Evolutionary conservation across 2,329 filamentous ascomycete species (phyloP).

Genomic region (Apiospora phragmitis): DNA sequence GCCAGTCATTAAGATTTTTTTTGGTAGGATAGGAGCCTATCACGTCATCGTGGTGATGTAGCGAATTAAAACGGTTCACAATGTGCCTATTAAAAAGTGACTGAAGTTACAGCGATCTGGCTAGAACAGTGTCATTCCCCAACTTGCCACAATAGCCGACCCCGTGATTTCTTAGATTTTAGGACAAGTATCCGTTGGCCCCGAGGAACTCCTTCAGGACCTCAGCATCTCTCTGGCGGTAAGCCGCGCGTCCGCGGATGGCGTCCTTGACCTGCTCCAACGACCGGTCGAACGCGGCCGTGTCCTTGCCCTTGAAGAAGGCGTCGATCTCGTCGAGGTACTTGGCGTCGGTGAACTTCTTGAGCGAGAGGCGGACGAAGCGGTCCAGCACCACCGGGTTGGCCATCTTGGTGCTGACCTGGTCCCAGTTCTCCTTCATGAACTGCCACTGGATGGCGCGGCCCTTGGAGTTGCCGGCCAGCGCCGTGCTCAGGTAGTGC

Average conservation of each 20-base stretch:
- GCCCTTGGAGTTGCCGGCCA: constrained; percentile 72
- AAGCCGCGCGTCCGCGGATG: constrained; percentile 79
- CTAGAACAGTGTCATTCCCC: background rate
- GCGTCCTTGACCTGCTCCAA: constrained; percentile 84
- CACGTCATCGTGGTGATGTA: background rate
- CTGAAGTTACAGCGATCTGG: background rate
- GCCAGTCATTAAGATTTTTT: background rate
- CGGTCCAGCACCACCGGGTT: constrained; percentile 91
- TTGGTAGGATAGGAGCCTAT: background rate
- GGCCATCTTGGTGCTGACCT: constrained; percentile 68
- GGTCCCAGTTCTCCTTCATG: constrained; percentile 80
- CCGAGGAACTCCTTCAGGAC: constrained; percentile 77
- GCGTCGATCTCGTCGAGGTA: constrained; percentile 73
- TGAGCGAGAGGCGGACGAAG: constrained; percentile 77
- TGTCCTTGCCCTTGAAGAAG: constrained; percentile 89
- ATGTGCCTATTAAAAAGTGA: background rate
- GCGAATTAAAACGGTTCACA: background rate
- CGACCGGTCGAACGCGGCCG: constrained; percentile 81
- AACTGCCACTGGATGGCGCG: constrained; percentile 82
- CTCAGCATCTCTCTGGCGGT: constrained; percentile 74
- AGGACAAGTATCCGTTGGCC: constrained; percentile 44
- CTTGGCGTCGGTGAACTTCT: constrained; percentile 72
- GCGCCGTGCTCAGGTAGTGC: constrained; percentile 73
- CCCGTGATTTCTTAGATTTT: background rate
- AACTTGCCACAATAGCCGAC: background rate